Percentiles rank a stretch among this genome's conserved stretches.
Evolutionary conservation across 192 early-diverging fungal species (phyloP).

Genomic region (Funneliformis mosseae): DNA sequence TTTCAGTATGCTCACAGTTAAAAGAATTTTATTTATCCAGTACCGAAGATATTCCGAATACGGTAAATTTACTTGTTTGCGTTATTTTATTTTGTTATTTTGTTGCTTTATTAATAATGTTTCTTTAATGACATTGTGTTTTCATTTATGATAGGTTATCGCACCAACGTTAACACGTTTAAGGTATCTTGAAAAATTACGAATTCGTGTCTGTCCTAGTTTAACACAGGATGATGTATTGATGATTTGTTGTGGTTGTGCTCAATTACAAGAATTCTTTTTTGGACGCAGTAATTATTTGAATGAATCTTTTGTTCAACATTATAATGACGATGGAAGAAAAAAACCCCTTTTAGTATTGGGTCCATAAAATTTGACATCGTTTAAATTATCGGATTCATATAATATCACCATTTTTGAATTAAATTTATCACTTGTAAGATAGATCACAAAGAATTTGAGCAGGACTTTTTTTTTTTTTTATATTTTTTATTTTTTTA

Average conservation of each 20-base stretch:
- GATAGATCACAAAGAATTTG: neutral
- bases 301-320: conserved; percentile 3
- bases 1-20: neutral
- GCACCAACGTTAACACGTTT: neutral
- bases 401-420: neutral
- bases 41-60: conserved; percentile 26
- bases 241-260: conserved; percentile 27
- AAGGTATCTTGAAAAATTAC: conserved; percentile 8
- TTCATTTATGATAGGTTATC: neutral
- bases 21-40: conserved; percentile 31
- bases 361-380: neutral
- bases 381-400: neutral
- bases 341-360: conserved; percentile 18
- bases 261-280: conserved; percentile 23
- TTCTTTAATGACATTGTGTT: neutral
- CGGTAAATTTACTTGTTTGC: neutral
- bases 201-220: conserved; percentile 26
- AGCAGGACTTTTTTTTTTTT: neutral
- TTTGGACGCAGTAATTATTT: conserved; percentile 21
- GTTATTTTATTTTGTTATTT: neutral
- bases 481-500: neutral
- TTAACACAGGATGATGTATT: conserved; percentile 3
- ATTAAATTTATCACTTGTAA: no score
- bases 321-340: conserved; percentile 22
- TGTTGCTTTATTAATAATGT: neutral